These are phyloP conservation scores for Phytophthora pistaciae DNA, from an alignment of 352 stramenopile species.

Conservation along the genomic window DNA sequence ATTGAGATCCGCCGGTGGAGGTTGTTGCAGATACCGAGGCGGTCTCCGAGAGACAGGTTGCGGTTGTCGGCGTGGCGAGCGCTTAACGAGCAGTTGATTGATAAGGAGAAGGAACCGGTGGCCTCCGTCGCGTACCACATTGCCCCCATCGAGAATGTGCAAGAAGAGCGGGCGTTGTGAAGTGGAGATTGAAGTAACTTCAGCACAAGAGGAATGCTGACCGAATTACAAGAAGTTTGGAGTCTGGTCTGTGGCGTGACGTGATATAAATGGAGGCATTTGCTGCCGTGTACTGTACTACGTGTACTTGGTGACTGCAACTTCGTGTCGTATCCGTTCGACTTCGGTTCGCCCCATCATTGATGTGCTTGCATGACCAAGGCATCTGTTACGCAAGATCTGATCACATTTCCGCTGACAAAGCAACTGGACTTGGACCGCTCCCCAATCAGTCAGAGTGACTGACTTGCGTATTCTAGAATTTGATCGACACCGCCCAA, in stretches of 20 bases:
- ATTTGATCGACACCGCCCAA: no score
- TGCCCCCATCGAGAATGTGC: slow-evolving; percentile 18
- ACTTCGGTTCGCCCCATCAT: no score
- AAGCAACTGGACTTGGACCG: no score
- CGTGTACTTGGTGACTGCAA: no score
- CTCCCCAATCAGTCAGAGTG: no score
- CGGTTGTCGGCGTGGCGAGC: slow-evolving; percentile 43
- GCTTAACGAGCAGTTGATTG: slow-evolving; percentile 43
- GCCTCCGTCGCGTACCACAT: slow-evolving; percentile 19
- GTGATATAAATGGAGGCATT: slow-evolving; percentile 1
- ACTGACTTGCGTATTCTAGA: no score
- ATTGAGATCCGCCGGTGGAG: slow-evolving; percentile 14
- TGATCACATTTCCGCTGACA: no score
- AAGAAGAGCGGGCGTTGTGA: slow-evolving; percentile 9
- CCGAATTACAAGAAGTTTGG: slow-evolving; percentile 6
- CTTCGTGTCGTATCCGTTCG: no score
- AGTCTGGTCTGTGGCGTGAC: neutral
- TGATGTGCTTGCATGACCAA: no score
- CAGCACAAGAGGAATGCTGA: slow-evolving; percentile 20
- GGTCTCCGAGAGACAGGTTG: slow-evolving; percentile 29
- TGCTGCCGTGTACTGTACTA: neutral
- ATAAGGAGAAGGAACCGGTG: slow-evolving; percentile 36
- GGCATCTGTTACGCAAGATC: no score
- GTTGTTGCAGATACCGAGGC: slow-evolving; percentile 23
- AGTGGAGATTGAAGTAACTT: neutral